A percentile compares a stretch with the other conserved stretches of the same genome.
phyloP scores from a whole-genome alignment of 1,284 basidiomycete genomes.

The Golubevia pallescens region DNA sequence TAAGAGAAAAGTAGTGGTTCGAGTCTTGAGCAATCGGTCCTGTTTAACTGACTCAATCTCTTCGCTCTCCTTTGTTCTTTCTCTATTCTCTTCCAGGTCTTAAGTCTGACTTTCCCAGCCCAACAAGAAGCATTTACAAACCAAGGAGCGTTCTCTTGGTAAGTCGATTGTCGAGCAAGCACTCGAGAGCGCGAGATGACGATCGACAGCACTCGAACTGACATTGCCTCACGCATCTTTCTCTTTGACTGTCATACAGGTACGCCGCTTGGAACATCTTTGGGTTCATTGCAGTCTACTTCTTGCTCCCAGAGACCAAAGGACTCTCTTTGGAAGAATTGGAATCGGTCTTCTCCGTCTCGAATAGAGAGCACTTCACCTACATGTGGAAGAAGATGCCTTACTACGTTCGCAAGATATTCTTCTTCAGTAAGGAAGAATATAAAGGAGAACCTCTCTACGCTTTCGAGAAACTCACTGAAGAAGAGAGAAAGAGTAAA shows the following conservation, averaged over 20 bases:
- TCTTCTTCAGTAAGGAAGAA: background rate
- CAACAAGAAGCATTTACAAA: background rate
- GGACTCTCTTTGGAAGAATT: background rate
- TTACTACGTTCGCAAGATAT: background rate
- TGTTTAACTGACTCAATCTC: too few species aligned
- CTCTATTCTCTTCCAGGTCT: conserved; percentile 1
- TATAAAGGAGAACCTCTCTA: too few species aligned
- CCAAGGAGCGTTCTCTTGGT: conserved; percentile 1
- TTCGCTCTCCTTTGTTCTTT: background rate
- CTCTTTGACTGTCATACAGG: too few species aligned
- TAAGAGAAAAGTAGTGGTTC: too few species aligned
- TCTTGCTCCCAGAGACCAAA: conserved; percentile 1
- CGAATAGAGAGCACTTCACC: background rate
- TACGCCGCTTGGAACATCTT: background rate
- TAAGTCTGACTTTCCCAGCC: conserved; percentile 1
- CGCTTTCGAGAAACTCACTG: too few species aligned
- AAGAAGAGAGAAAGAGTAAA: too few species aligned
- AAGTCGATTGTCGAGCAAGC: background rate
- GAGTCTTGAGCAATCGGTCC: too few species aligned
- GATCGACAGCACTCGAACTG: too few species aligned
- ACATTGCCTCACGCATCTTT: background rate
- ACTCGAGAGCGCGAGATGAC: background rate
- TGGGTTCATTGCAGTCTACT: background rate
- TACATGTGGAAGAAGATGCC: background rate
- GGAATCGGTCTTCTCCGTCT: conserved; percentile 1